A percentile compares a stretch with the other conserved stretches of the same genome.
Evolutionary conservation across 768 basidiomycete species (phyloP).

Genomic region (Amanita rubescens): DNA sequence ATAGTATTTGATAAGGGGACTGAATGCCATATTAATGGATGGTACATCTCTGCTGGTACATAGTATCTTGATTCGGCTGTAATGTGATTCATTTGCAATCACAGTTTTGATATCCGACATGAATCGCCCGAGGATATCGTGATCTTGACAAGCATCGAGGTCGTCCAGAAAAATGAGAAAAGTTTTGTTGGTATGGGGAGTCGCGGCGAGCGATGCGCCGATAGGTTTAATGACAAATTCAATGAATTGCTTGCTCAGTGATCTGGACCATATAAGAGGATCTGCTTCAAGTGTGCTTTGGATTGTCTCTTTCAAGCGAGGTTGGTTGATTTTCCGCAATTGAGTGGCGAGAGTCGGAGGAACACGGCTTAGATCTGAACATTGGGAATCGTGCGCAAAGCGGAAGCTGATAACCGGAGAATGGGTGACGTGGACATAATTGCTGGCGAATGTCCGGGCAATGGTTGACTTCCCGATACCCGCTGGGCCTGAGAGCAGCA

Average conservation of each 20-base stretch:
- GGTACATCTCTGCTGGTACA: not conserved
- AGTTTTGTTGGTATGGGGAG: not conserved
- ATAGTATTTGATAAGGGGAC: not conserved
- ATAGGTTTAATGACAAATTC: not conserved
- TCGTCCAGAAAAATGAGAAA: not conserved
- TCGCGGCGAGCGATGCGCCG: not conserved
- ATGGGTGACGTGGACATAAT: not conserved
- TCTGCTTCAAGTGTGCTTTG: not conserved
- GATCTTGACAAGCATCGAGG: not conserved
- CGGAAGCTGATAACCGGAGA: not conserved
- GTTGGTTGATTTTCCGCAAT: not conserved
- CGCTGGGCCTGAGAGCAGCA: not conserved
- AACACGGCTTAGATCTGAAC: not conserved
- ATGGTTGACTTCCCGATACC: not conserved
- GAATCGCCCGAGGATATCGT: not conserved
- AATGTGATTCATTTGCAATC: not conserved
- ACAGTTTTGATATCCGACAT: not conserved
- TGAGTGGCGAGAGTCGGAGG: not conserved
- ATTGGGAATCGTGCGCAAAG: not conserved
- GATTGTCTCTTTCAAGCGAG: not conserved
- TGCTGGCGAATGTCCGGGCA: not conserved
- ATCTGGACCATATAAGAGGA: not conserved
- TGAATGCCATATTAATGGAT: not conserved
- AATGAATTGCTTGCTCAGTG: not conserved
- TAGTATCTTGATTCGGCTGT: not conserved